These are phyloP conservation scores for Colletotrichum trifolii DNA, from an alignment of 2,329 filamentous ascomycete genomes.

Conservation along the genomic window DNA sequence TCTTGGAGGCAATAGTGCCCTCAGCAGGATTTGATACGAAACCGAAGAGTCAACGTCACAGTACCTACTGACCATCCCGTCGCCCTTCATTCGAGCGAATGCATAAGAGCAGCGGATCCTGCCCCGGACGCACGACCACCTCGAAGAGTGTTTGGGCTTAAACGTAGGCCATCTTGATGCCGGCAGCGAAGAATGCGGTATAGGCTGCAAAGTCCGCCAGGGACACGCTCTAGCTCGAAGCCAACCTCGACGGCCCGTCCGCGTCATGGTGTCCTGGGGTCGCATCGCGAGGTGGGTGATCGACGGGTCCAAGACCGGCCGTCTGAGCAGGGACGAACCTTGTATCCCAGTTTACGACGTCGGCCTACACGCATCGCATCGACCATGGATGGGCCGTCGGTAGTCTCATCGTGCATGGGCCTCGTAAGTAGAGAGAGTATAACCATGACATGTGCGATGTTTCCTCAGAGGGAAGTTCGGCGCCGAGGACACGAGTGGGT, in stretches of 20 bases:
- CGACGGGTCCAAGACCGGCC: neutral
- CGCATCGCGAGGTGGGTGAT: neutral
- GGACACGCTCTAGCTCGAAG: neutral
- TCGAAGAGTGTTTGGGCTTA: neutral
- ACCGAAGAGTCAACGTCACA: conserved; percentile 8
- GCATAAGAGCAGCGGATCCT: neutral
- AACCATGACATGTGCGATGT: neutral
- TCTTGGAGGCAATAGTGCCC: neutral
- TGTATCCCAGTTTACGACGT: neutral
- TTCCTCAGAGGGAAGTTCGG: conserved; percentile 16
- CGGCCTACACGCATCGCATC: neutral
- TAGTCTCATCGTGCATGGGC: conserved; percentile 1
- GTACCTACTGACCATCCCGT: conserved; percentile 1
- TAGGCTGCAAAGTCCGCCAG: neutral
- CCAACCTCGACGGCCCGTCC: conserved; percentile 1
- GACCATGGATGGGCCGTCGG: neutral
- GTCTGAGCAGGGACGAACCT: conserved; percentile 2
- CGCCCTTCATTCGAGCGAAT: neutral
- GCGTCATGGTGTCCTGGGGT: neutral
- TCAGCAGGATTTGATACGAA: neutral
- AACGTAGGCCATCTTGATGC: conserved; percentile 4
- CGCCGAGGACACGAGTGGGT: conserved; percentile 1
- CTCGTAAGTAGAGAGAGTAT: neutral
- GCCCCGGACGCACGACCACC: neutral
- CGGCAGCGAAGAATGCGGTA: conserved; percentile 7